Evolutionary conservation across 2,329 filamentous ascomycete species (phyloP), one percentile per base, ranked within the genome.

Genomic region (Grosmannia clavigera): DNA sequence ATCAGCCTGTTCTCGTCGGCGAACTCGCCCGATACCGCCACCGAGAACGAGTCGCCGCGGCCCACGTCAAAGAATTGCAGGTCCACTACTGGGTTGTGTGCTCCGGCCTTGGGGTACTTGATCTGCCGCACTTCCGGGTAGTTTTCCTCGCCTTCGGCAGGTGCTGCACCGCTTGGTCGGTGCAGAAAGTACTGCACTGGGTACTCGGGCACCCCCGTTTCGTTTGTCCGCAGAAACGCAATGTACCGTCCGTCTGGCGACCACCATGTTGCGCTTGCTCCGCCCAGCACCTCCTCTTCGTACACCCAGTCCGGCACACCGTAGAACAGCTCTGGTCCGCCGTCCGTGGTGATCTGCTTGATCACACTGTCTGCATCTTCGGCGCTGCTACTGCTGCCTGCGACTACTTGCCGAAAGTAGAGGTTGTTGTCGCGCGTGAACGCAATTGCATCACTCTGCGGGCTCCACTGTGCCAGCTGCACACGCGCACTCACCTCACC

Each of bases 231-330:
- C 62, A 99, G 76, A 71, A 96, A 99, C 27, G 94, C 90, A 61
- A 99, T 75, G 69, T 88, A 95, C 67, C 90, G 87, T 58, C 92
- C 94, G 70, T 95, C 90, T 43, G 86, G 81, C 40, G 90, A 92
- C 92, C 92, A 99, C 94, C 95, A 99, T 1, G 92, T 95, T 5
- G 89, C 92, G 63, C 83, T 90, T 66, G 89, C 88, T 1, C 82
- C 86, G 16, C 77, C 72, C 63, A 97, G 89, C 3, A 95, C 90
- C 71, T 95, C 90, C 65, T 82, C 79, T 70, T 95, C 90, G 69
- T 95, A 95, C 0, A 97, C 94, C 94, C 94, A 99, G 71, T 99
- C 95, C 0, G 94, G 94, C 25, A 96, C 84, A 22, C 94, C 94
- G 67, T 99, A 96, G 73, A 99, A 99, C 62, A 94, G 83, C 66